Base-by-base conservation (phyloP, 305 asterid genomes). In the Fraxinus velutina region DNA sequence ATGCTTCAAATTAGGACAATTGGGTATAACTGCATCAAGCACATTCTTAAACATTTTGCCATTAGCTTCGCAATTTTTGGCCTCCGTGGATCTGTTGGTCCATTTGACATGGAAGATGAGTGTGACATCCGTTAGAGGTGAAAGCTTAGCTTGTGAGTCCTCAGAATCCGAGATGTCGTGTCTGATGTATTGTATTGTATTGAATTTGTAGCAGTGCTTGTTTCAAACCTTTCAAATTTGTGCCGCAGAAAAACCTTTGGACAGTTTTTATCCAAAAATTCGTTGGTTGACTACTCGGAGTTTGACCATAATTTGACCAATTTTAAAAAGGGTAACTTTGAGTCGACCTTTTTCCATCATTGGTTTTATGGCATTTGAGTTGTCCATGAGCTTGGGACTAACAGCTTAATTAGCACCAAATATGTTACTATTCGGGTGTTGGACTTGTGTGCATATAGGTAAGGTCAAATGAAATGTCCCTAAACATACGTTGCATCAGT, bases 51-150 rank as follows among this genome's bases (percentile, higher is more conserved):
- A 64, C 84, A 81, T 81, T 12, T 74, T 75, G 5, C 80, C 47
- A 22, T 81, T 81, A 5, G 76, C 76, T 0, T 5, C 17, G 50
- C 47, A 60, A 33, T 81, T 81, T 5, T 21, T 34, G 9, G 62
- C 52, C 76, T 75, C 80, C 0, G 17, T 75, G 27, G 6, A 42
- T 6, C 13, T 17, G 13, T 15, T 12, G 19, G 68, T 47, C 5
- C 76, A 12, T 5, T 80, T 75, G 33, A 81, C 70, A 79, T 79
- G 75, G 60, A 81, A 75, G 7, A 81, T 64, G 42, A 75, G 84
- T 5, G 79, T 80, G 37, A 80, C 47, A 55, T 74, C 66, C 8
- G 74, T 17, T 9, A 75, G 9, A 55, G 64, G 42, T 21, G 84
- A 74, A 27, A 81, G 76, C 36, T 75, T 81, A 27, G 66, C 62